phyloP scores from a whole-genome alignment of 345 rosid species.

The Acer yangbiense region DNA sequence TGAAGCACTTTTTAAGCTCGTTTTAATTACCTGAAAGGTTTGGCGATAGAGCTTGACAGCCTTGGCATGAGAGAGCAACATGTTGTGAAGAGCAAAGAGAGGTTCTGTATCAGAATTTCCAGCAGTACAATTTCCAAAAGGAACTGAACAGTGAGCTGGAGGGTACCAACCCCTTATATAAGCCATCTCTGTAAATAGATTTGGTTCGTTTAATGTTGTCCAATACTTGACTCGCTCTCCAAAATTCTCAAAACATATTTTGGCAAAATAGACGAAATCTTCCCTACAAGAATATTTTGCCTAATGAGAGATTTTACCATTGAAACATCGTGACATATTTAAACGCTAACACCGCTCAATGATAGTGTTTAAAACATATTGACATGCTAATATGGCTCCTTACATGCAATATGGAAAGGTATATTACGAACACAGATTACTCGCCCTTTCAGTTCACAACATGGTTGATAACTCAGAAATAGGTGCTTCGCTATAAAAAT shows the following conservation, averaged over 20 bases:
- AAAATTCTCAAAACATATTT: slow-evolving; percentile 44
- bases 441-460: too few species aligned
- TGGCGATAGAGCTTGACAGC: slow-evolving; percentile 42
- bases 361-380: too few species aligned
- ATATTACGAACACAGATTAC: too few species aligned
- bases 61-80: slow-evolving; percentile 46
- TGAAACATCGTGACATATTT: too few species aligned
- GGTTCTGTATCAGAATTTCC: slow-evolving; percentile 49
- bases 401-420: too few species aligned
- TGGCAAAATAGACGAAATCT: slow-evolving; percentile 40
- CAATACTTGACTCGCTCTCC: slow-evolving; percentile 47
- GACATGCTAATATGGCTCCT: too few species aligned
- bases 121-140: slow-evolving; percentile 44
- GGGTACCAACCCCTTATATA: slow-evolving; percentile 38
- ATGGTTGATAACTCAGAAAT: too few species aligned
- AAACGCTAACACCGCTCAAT: too few species aligned
- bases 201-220: slow-evolving; percentile 46
- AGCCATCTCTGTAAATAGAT: slow-evolving; percentile 35
- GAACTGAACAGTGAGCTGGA: slow-evolving; percentile 41
- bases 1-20: neutral
- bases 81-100: slow-evolving; percentile 35
- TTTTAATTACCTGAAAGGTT: slow-evolving; percentile 31
- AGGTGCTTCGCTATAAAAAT: too few species aligned
- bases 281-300: slow-evolving; percentile 31
- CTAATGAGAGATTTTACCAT: neutral